phyloP scores from a whole-genome alignment of 2,329 filamentous ascomycete genomes.

The Mycocentrospora acerina region DNA sequence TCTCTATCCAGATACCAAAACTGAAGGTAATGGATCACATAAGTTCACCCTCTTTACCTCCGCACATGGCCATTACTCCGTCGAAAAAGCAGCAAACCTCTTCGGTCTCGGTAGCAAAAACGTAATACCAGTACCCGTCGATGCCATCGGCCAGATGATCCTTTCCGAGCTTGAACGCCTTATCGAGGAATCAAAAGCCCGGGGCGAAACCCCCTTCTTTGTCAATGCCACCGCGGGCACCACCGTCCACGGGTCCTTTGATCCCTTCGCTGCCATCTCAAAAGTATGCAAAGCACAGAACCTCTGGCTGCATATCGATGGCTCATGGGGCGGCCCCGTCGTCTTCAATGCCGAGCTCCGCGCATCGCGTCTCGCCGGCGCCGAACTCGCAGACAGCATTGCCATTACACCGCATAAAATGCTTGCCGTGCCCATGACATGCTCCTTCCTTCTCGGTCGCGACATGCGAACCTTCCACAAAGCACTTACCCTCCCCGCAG shows the following conservation, averaged over 20 bases:
- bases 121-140: slow-evolving; percentile 75
- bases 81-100: slow-evolving; percentile 92
- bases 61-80: slow-evolving; percentile 87
- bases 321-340: slow-evolving; percentile 83
- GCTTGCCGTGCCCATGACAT: slow-evolving; percentile 88
- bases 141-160: slow-evolving; percentile 71
- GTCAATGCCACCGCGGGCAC: slow-evolving; percentile 95
- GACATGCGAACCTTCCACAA: slow-evolving; percentile 76
- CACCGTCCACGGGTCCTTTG: slow-evolving; percentile 87
- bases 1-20: slow-evolving; percentile 77
- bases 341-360: slow-evolving; percentile 66
- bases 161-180: slow-evolving; percentile 64
- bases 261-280: slow-evolving; percentile 72
- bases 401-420: slow-evolving; percentile 97
- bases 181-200: slow-evolving; percentile 61
- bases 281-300: slow-evolving; percentile 69
- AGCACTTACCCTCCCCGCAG: slow-evolving; percentile 84
- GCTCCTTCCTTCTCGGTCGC: slow-evolving; percentile 79
- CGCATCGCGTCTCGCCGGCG: slow-evolving; percentile 65
- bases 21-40: slow-evolving; percentile 62
- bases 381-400: slow-evolving; percentile 74
- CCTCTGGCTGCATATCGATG: slow-evolving; percentile 93
- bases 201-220: slow-evolving; percentile 83
- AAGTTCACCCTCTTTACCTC: slow-evolving; percentile 85
- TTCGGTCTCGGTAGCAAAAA: slow-evolving; percentile 76